Evolutionary conservation across 768 basidiomycete genomes (phyloP), one percentile per base, ranked within the genome.

Genomic region (Punctularia strigosozonata): DNA sequence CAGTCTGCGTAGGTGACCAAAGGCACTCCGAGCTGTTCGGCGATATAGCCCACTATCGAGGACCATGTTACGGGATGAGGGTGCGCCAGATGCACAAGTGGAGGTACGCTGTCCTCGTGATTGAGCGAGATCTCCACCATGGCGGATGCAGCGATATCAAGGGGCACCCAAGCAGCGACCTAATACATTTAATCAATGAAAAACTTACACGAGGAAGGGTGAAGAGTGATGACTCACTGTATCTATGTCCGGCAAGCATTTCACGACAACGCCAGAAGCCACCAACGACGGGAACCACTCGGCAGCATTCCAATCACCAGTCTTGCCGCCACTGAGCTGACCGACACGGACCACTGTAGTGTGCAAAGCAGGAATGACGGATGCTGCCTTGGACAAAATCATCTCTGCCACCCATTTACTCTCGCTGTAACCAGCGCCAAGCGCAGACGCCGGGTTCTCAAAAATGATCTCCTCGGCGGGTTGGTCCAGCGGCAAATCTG

Each of bases 211-310:
- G 17, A 24, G 10, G 19, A 25, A 25, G 15, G 8, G 17, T 3
- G 26, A 22, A n/a, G 43, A 39, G 10, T 8, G 20, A 26, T 33
- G 13, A 36, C 50, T 15, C 35, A 52, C 50, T 15, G 45, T 46
- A 12, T 44, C 36, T 4, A 46, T 23, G 15, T 45, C 46, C 5
- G 59, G 59, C 21, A 61, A 23, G 33, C 49, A 56, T 4, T 36
- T 20, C 21, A 54, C 31, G 40, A 48, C 41, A 8, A 41, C 31
- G 21, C 51, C 42, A 8, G 55, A 52, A 30, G 46, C 45, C 26
- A 59, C 49, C 31, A 60, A 34, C 7, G 49, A 18, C 1, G 60
- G 58, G 20, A 59, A 43, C 57, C 58, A 62, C 33, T 63, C 61
- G 20, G 40, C 39, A 18, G 45, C 40, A 36, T 57, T 60, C 61